Base-by-base conservation (phyloP, 345 rosid species). In the Kernera saxatilis region DNA sequence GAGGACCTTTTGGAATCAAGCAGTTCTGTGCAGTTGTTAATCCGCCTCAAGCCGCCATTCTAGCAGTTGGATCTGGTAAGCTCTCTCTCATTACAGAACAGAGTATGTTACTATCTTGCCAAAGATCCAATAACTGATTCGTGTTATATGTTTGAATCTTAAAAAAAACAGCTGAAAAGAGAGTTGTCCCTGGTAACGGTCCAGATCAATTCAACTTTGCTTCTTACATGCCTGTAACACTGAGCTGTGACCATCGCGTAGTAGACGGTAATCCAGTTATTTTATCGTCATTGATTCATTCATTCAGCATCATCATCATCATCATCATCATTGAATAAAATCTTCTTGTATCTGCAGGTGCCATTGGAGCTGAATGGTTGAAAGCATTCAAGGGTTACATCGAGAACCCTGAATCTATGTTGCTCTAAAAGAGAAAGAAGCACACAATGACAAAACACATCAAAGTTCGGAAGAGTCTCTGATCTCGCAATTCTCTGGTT, bases 181-280 rank as follows among this genome's bases (percentile, higher is more conserved):
- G 97, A 81, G 96, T 94, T 21, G 80, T 94, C 23, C 91, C 96
- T 33, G 88, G 91, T 67, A 84, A 76, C 2, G 87, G 83, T 43
- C 80, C 88, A 5, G 92, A 86, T 7, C 80, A 90, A 30, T 89
- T 71, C 82, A 78, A 82, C 26, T 84, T 81, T 39, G 89, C 97
- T 49, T 88, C 98, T 10, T 86, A 80, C 80, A 86, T 94, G 98
- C 78, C 97, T 0, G 91, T 86, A 55, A 92, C 99, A 17, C 81
- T 92, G 73, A 94, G 98, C 77, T 94, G 98, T 21, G 99, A 94
- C 79, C 99, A 94, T 71, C 99, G 97, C 33, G 99, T 91, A n/a
- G 86, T 92, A 17, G 99, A 94, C 68, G 98, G 99, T 91, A 76
- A 74, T 18, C 36, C 0, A 0, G 25, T 23, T 54, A 5, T 10